Conservation (phyloP, 83 land plant genomes). For the Diphasiastrum complanatum region DNA sequence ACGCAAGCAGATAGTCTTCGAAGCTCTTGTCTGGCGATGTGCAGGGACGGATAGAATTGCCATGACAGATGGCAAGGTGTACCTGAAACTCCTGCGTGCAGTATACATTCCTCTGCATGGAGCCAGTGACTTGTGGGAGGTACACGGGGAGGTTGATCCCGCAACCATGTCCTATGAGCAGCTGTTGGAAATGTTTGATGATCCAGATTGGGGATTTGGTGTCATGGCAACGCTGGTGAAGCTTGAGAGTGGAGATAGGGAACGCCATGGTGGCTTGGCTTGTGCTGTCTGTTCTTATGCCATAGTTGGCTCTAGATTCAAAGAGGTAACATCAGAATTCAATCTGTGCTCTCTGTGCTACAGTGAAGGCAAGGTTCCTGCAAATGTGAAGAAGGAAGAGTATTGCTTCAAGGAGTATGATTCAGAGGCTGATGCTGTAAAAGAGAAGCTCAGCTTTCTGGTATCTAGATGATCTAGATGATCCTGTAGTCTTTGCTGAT, state of each 20-base stretch:
- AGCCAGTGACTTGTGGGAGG: slow-evolving; percentile 5
- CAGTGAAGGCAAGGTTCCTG: slow-evolving; percentile 9
- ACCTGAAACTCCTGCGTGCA: slow-evolving; percentile 5
- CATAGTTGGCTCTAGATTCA: slow-evolving; percentile 4
- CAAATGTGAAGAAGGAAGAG: neutral
- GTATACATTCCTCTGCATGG: neutral
- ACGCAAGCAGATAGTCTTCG: slow-evolving; percentile 73
- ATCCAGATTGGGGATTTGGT: slow-evolving; percentile 10
- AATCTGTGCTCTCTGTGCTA: slow-evolving; percentile 10
- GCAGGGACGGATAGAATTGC: neutral
- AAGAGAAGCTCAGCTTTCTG: slow-evolving; percentile 3
- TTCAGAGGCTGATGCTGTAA: slow-evolving; percentile 1
- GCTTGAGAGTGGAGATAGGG: slow-evolving; percentile 11
- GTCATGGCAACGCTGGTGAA: slow-evolving; percentile 1
- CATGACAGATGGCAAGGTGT: neutral
- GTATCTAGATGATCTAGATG: no score
- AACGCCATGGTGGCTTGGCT: slow-evolving; percentile 2
- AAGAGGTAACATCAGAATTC: slow-evolving; percentile 3
- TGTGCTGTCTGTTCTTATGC: slow-evolving; percentile 11
- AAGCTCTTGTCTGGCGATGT: slow-evolving; percentile 80
- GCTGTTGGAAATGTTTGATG: slow-evolving; percentile 11
- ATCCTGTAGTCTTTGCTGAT: no score
- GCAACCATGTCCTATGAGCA: neutral
- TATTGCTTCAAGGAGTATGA: slow-evolving; percentile 12
- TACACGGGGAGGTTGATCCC: slow-evolving; percentile 1